Conservation (phyloP, 73 alveolate genomes). For the Urostyla sp. region DNA sequence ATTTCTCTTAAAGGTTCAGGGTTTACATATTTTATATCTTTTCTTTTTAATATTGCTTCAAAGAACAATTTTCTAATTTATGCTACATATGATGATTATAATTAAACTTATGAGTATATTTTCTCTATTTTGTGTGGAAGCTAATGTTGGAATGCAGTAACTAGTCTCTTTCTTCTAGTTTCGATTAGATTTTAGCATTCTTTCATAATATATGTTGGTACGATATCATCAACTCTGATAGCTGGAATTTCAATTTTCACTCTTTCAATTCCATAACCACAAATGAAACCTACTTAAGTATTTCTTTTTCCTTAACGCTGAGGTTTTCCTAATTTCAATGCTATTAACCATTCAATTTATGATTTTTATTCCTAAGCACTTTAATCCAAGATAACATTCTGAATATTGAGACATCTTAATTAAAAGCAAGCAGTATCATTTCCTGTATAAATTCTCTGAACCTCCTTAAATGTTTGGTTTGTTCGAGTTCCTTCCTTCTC, state of each 20-base stretch:
- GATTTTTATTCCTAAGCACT: constrained; percentile 16
- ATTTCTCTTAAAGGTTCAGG: constrained; percentile 64
- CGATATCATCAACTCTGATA: constrained; percentile 44
- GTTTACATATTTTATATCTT: constrained; percentile 59
- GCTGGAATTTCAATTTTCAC: constrained; percentile 67
- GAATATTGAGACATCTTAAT: constrained; percentile 33
- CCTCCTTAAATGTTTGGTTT: constrained; percentile 52
- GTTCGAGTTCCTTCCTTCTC: constrained; percentile 38
- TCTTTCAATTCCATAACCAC: constrained; percentile 68
- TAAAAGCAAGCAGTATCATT: constrained; percentile 47
- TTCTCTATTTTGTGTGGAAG: constrained; percentile 50
- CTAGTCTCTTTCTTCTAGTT: constrained; percentile 35
- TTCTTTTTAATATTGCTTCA: constrained; percentile 53
- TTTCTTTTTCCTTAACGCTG: constrained; percentile 27
- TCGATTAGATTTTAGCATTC: constrained; percentile 55
- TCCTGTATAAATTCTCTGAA: constrained; percentile 55
- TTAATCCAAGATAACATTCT: constrained; percentile 16
- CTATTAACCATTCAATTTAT: constrained; percentile 59
- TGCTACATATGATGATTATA: constrained; percentile 35
- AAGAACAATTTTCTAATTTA: constrained; percentile 43
- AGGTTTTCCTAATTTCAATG: constrained; percentile 48
- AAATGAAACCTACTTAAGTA: constrained; percentile 45
- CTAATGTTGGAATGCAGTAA: constrained; percentile 49
- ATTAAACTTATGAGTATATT: constrained; percentile 36
- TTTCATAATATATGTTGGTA: constrained; percentile 37